A percentile compares a stretch with the other conserved stretches of the same genome.
These are phyloP conservation scores for Sistotremastrum niveocremeum DNA, from an alignment of 768 basidiomycete genomes.

Conservation along the genomic window DNA sequence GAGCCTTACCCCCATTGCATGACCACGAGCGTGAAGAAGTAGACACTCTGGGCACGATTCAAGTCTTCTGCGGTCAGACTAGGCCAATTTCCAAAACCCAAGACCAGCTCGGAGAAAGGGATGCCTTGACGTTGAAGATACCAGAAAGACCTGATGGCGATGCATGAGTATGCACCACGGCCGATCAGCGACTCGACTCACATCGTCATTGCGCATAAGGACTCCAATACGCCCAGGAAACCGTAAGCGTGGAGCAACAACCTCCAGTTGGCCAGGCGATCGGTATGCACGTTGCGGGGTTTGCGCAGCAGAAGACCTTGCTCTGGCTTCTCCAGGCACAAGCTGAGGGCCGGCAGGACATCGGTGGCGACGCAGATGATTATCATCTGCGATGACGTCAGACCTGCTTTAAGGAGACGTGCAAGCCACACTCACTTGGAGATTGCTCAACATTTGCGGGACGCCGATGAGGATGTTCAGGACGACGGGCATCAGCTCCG, in stretches of 20 bases:
- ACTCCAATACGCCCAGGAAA: conserved; percentile 38
- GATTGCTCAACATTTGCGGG: conserved; percentile 27
- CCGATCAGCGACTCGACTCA: conserved; percentile 12
- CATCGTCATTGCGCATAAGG: conserved; percentile 35
- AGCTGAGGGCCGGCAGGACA: conserved; percentile 36
- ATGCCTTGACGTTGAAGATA: conserved; percentile 31
- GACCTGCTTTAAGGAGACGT: conserved; percentile 23
- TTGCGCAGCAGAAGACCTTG: conserved; percentile 39
- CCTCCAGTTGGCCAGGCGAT: conserved; percentile 39
- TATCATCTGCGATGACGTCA: conserved; percentile 28
- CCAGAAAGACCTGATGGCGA: conserved; percentile 24
- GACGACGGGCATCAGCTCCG: conserved; percentile 47
- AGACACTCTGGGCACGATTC: conserved; percentile 38
- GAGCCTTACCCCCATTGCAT: conserved; percentile 57
- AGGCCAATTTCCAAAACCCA: conserved; percentile 33
- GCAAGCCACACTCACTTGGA: conserved; percentile 16
- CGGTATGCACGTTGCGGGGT: conserved; percentile 41
- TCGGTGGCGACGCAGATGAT: conserved; percentile 47
- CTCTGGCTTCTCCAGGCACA: conserved; percentile 51
- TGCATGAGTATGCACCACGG: not conserved
- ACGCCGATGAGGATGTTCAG: conserved; percentile 32
- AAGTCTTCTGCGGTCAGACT: conserved; percentile 26
- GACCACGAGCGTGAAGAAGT: conserved; percentile 36
- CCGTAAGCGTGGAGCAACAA: conserved; percentile 45
- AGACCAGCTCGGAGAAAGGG: conserved; percentile 31